Evolutionary conservation across 2,329 filamentous ascomycete genomes (phyloP).

Genomic region (Diaporthe vaccinii): DNA sequence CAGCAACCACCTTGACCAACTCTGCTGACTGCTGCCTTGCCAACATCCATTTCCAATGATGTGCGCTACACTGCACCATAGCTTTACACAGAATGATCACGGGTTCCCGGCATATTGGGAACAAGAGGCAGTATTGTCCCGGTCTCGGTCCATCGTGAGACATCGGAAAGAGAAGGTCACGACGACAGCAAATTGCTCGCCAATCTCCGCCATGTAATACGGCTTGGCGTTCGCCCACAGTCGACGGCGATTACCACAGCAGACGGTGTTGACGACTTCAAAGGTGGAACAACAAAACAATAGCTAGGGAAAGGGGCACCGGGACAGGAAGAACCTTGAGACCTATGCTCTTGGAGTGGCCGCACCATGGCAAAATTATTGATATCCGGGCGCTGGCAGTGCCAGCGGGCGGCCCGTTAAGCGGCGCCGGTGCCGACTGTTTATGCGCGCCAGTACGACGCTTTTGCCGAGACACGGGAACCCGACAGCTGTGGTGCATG

Average conservation of each 20-base stretch:
- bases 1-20: no score
- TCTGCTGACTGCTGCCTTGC: no score
- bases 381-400: neutral
- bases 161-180: neutral
- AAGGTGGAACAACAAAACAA: neutral
- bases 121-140: neutral
- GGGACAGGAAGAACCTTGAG: neutral
- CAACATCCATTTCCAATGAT: neutral
- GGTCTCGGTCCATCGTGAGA: no score
- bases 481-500: neutral
- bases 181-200: neutral
- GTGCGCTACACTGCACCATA: neutral
- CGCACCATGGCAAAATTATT: neutral
- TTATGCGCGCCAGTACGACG: neutral
- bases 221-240: neutral
- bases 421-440: slow-evolving; percentile 7
- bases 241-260: neutral
- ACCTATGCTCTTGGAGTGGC: neutral
- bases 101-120: neutral
- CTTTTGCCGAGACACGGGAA: slow-evolving; percentile 10
- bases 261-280: neutral
- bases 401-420: neutral
- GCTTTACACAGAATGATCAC: neutral
- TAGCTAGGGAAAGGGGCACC: neutral
- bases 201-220: neutral